Evolutionary conservation across 2,329 filamentous ascomycete species (phyloP), one percentile per base, ranked within the genome.

Genomic region (Aureobasidium namibiae): DNA sequence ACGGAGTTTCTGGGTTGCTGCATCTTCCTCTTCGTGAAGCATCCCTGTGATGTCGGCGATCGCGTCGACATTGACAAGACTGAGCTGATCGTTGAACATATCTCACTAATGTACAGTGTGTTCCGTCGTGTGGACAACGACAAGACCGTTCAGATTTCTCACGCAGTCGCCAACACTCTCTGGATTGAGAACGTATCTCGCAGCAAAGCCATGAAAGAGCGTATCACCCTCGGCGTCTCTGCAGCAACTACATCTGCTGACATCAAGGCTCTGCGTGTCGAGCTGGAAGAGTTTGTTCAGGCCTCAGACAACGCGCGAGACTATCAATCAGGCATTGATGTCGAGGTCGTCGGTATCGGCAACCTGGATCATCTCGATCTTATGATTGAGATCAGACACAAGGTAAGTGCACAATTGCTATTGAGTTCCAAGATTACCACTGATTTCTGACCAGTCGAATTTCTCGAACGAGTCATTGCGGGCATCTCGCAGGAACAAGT

Each of bases 1-100:
- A 91, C 95, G 73, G 92, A 96, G 72, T 88, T 96, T 63, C 82
- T 96, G 18, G 91, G 91, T 69, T 95, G 91, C 36, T 96, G 91
- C 76, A 95, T 96, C 67, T 96, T 96, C 77, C 78, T 96, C 1
- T 96, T 96, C 67, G 89, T 96, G 76, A 96, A 96, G 77, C 91
- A 96, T 70, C 91, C 92, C 0, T 96, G 88, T 70, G 56, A 59
- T n/a, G 56, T 67, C 33, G 72, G 70, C 45, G 72, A 73, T 60
- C 65, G 68, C 9, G 67, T 73, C 48, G 65, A 67, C 45, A 61
- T 67, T 24, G 60, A 63, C 36, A 57, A 65, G 24, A 60, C 60
- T 7, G 65, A 70, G 33, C 63, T 71, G 4, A 62, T 68, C 41
- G 69, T 71, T 6, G 66, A 69, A 53, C 65, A 66, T 56, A 71